These are phyloP conservation scores for Euclidium syriacum DNA, from an alignment of 345 rosid genomes.

Conservation along the genomic window DNA sequence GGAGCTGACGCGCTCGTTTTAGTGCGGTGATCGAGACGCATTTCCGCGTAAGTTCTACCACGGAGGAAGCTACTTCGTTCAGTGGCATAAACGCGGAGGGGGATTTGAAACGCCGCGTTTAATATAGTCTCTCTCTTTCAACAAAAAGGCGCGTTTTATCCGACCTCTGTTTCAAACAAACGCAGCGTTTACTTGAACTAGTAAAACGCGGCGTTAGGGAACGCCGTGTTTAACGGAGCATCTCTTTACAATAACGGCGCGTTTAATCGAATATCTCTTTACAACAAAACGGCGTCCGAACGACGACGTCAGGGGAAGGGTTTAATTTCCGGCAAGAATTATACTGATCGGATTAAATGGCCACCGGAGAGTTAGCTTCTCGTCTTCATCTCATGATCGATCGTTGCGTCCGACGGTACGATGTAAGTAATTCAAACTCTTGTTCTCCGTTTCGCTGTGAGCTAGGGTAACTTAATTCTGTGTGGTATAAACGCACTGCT, in stretches of 20 bases:
- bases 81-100: slow-evolving; percentile 31
- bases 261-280: background rate
- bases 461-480: background rate
- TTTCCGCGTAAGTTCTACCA: slow-evolving; percentile 39
- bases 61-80: slow-evolving; percentile 27
- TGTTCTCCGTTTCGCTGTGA: background rate
- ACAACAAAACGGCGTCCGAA: background rate
- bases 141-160: slow-evolving; percentile 12
- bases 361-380: slow-evolving; percentile 14
- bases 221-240: background rate
- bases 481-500: slow-evolving; percentile 2
- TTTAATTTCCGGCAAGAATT: slow-evolving; percentile 2
- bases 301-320: background rate
- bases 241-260: background rate
- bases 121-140: background rate
- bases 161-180: background rate
- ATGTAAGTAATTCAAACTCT: slow-evolving; percentile 26
- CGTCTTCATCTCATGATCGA: slow-evolving; percentile 45
- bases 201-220: background rate
- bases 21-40: slow-evolving; percentile 43
- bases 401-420: slow-evolving; percentile 31
- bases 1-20: slow-evolving; percentile 53
- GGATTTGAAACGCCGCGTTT: background rate
- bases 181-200: background rate
- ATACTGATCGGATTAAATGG: slow-evolving; percentile 30